Evolutionary conservation across 2,329 filamentous ascomycete genomes (phyloP), one percentile per base, ranked within the genome.

Genomic region (Exophiala spinifera): DNA sequence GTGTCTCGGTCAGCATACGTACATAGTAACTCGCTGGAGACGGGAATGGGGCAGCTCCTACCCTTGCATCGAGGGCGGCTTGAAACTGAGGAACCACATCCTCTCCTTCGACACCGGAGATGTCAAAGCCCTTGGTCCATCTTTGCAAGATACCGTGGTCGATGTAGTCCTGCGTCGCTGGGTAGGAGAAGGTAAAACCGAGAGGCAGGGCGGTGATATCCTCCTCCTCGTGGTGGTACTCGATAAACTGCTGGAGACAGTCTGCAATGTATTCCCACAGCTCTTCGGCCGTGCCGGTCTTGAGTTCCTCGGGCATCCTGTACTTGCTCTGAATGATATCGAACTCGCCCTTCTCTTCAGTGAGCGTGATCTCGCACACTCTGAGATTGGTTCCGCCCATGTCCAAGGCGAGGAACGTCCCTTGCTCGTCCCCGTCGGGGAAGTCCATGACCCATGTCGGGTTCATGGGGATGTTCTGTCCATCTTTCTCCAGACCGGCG

Each of bases 101-200:
- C 46, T 92, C 66, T 49, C 91, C 91, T 76, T 96, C 91, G 42
- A 96, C 90, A 36, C 90, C 91, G 21, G 85, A 81, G 71, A 97
- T 95, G 69, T 96, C 91, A 68, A 96, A 96, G 2, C 92, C 92
- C 78, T 97, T 97, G 64, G 92, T 96, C 92, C 92, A 97, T 64
- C 91, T 85, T 74, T 96, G 91, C 54, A 96, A 80, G 36, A 96
- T 81, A 63, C 91, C 92, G 71, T 95, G 89, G 64, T 96, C 90
- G 67, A 96, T 91, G 73, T 91, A 92, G 65, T 95, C 84, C 72
- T 96, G 92, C 0, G 89, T 94, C 14, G 91, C 91, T 2, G 92
- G 92, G 71, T 96, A 96, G 3, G 89, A 95, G 76, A 97, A 97
- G 43, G 92, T 96, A 76, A 96, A 96, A 67, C 92, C 92, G 5